These are phyloP conservation scores for Penicillium sp. DNA, from an alignment of 2,329 filamentous ascomycete species.

Conservation along the genomic window DNA sequence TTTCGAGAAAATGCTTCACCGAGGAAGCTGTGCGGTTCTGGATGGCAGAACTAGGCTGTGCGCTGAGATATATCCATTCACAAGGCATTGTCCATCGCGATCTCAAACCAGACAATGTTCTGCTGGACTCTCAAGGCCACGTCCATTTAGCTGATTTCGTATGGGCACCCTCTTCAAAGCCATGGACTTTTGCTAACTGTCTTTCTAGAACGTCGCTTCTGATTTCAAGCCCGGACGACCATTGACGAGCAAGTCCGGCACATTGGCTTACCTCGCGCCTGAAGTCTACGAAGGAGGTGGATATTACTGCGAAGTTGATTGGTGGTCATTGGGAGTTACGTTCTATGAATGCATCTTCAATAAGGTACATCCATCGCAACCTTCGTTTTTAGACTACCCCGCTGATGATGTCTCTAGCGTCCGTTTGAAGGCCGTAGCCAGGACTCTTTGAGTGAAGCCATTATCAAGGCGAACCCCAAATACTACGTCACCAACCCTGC, in stretches of 20 bases:
- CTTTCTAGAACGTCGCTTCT: constrained; percentile 81
- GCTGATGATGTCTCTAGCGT: constrained; percentile 51
- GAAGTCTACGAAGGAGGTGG: constrained; percentile 91
- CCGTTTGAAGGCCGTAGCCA: constrained; percentile 91
- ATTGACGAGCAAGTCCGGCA: constrained; percentile 93
- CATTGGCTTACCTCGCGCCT: constrained; percentile 88
- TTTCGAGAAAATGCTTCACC: constrained; percentile 95
- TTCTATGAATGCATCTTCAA: constrained; percentile 99
- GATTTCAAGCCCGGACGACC: constrained; percentile 79
- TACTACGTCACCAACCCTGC: constrained; percentile 91
- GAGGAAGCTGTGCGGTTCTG: constrained; percentile 96
- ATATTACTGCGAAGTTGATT: constrained; percentile 87
- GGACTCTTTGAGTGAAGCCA: constrained; percentile 71
- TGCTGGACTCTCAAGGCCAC: constrained; percentile 84
- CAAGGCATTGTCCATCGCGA: constrained; percentile 89
- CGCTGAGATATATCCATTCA: constrained; percentile 77
- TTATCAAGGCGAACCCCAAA: constrained; percentile 75
- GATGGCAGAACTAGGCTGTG: constrained; percentile 92
- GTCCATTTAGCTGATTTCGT: constrained; percentile 98
- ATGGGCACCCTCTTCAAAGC: constrained; percentile 35
- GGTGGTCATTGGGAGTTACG: constrained; percentile 97
- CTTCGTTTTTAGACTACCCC: background rate
- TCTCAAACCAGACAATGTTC: constrained; percentile 86
- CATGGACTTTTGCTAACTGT: background rate
- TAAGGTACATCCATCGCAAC: constrained; percentile 54